These are phyloP conservation scores for Claviceps spartinae DNA, from an alignment of 2,329 filamentous ascomycete genomes.

Conservation along the genomic window DNA sequence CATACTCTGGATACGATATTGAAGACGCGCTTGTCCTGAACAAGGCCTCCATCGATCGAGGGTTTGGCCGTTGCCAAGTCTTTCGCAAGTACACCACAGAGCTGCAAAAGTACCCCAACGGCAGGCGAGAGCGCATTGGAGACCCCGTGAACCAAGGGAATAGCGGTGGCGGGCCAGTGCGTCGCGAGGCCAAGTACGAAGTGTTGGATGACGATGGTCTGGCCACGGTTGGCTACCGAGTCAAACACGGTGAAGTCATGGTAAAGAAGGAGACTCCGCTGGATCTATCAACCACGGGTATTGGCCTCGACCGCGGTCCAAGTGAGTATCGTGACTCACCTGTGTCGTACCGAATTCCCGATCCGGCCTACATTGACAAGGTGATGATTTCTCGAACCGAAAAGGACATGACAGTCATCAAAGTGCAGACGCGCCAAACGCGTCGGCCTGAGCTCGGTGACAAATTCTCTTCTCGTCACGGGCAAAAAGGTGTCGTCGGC, in stretches of 20 bases:
- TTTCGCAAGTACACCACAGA: conserved; percentile 86
- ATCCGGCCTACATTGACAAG: conserved; percentile 87
- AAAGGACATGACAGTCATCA: conserved; percentile 73
- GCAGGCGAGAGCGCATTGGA: conserved; percentile 53
- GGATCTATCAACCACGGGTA: conserved; percentile 59
- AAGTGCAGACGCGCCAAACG: conserved; percentile 93
- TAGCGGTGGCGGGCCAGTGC: conserved; percentile 45
- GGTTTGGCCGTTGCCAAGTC: conserved; percentile 95
- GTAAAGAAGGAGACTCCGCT: conserved; percentile 80
- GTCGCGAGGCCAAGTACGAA: conserved; percentile 52
- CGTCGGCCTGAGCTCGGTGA: conserved; percentile 88
- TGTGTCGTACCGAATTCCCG: conserved; percentile 68
- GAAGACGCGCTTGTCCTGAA: conserved; percentile 95
- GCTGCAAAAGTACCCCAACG: conserved; percentile 80
- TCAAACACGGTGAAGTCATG: conserved; percentile 71
- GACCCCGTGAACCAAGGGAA: conserved; percentile 36
- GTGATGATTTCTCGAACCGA: conserved; percentile 88
- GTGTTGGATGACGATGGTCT: conserved; percentile 77
- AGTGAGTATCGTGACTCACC: conserved; percentile 55
- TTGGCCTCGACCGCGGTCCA: conserved; percentile 51
- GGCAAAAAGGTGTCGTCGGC: conserved; percentile 93
- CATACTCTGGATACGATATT: conserved; percentile 97
- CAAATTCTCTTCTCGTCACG: conserved; percentile 97
- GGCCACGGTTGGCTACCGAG: conserved; percentile 69
- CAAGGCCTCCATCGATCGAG: conserved; percentile 87